phyloP scores from a whole-genome alignment of 192 early-diverging fungal genomes.

The Coemansia sp. region DNA sequence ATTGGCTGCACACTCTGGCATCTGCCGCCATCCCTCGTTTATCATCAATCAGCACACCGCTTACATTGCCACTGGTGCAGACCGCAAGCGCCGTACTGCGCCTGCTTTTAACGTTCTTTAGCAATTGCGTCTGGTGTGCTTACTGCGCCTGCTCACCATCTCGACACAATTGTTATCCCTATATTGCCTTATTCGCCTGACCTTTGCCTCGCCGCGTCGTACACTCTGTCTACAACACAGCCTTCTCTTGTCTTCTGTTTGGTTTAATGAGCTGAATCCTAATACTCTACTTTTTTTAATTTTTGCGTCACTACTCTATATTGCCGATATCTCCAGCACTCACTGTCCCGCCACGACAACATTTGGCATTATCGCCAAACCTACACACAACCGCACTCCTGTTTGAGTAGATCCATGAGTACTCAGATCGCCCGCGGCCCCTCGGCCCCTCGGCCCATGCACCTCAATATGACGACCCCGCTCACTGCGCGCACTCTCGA shows the following conservation, averaged over 20 bases:
- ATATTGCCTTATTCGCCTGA: not conserved
- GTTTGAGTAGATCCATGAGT: slow-evolving; percentile 9
- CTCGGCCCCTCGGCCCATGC: slow-evolving; percentile 21
- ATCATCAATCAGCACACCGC: slow-evolving; percentile 1
- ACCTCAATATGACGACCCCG: slow-evolving; percentile 46
- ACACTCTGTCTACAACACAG: not conserved
- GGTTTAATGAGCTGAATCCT: slow-evolving; percentile 1
- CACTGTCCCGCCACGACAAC: not conserved
- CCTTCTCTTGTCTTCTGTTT: not conserved
- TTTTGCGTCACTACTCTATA: slow-evolving; percentile 1
- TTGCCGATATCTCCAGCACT: slow-evolving; percentile 1
- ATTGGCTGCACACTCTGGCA: not conserved
- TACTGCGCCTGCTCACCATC: not conserved
- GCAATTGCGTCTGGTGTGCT: not conserved
- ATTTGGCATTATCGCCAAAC: not conserved
- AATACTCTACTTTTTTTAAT: not conserved
- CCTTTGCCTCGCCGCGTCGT: not conserved
- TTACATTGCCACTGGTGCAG: not conserved
- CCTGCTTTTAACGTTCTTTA: not conserved
- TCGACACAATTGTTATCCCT: slow-evolving; percentile 15
- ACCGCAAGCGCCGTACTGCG: slow-evolving; percentile 8
- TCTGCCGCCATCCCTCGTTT: not conserved
- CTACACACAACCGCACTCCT: not conserved
- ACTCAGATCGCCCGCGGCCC: slow-evolving; percentile 21
- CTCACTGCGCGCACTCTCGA: slow-evolving; percentile 41